Conservation (phyloP, 208 protist species). For the Leishmania martiniquensis region DNA sequence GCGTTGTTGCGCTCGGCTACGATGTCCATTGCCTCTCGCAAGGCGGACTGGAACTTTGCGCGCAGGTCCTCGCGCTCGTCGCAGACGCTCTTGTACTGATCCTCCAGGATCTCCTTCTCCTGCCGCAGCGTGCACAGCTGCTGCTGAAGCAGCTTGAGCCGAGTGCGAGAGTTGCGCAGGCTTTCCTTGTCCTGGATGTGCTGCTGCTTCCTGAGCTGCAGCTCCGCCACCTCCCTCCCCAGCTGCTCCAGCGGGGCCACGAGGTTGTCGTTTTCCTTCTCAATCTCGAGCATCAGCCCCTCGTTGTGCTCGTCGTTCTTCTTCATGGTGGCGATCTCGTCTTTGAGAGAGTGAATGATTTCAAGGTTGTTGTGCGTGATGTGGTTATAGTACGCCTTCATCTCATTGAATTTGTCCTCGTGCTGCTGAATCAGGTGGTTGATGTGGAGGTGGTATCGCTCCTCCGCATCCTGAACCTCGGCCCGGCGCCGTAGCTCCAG, state of each 20-base stretch:
- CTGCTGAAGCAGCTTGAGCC: slow-evolving; percentile 78
- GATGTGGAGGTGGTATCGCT: slow-evolving; percentile 97
- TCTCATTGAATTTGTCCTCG: slow-evolving; percentile 95
- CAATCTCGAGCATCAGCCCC: slow-evolving; percentile 97
- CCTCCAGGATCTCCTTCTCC: slow-evolving; percentile 91
- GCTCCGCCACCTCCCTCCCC: slow-evolving; percentile 87
- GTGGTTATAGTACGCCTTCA: slow-evolving; percentile 98
- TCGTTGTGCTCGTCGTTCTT: slow-evolving; percentile 96
- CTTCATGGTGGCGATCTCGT: slow-evolving; percentile 95
- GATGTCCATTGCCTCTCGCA: slow-evolving; percentile 89
- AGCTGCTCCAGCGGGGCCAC: slow-evolving; percentile 94
- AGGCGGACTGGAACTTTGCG: slow-evolving; percentile 90
- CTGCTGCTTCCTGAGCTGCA: slow-evolving; percentile 92
- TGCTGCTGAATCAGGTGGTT: slow-evolving; percentile 96
- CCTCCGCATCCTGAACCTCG: slow-evolving; percentile 96
- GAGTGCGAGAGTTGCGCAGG: slow-evolving; percentile 83
- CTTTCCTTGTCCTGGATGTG: slow-evolving; percentile 95
- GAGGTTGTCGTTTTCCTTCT: slow-evolving; percentile 96
- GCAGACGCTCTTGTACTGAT: slow-evolving; percentile 88
- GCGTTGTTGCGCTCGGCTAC: slow-evolving; percentile 84
- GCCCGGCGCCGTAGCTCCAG: slow-evolving; percentile 93
- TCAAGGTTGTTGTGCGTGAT: slow-evolving; percentile 98
- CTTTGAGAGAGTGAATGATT: slow-evolving; percentile 97
- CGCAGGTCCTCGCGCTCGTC: slow-evolving; percentile 95
- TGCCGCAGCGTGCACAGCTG: slow-evolving; percentile 84